These are phyloP conservation scores for Pharus latifolius DNA, from an alignment of 176 grass and related monocot genomes.

Conservation along the genomic window DNA sequence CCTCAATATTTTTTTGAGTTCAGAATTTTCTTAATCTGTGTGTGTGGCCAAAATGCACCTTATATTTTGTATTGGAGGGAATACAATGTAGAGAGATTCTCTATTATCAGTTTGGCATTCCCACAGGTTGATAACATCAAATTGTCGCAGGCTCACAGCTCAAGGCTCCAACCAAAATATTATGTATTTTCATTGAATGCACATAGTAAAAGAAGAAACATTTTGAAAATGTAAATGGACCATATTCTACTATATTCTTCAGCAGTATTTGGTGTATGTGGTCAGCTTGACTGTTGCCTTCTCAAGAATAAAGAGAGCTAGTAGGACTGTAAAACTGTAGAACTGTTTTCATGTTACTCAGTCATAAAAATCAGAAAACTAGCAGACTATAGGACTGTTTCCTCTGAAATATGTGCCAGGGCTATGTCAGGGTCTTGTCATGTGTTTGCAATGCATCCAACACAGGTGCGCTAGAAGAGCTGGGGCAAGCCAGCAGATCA, in stretches of 20 bases:
- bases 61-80: too few species aligned
- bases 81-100: neutral
- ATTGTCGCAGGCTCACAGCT: too few species aligned
- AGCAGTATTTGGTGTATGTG: neutral
- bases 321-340: too few species aligned
- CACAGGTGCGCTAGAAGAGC: too few species aligned
- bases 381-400: neutral
- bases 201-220: neutral
- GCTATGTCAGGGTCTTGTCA: neutral
- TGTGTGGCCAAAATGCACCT: too few species aligned
- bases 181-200: too few species aligned
- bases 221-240: too few species aligned
- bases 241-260: neutral
- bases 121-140: neutral
- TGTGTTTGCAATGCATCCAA: neutral
- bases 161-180: too few species aligned
- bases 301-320: neutral
- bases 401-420: neutral
- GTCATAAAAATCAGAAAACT: neutral
- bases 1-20: too few species aligned
- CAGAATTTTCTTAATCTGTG: too few species aligned
- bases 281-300: neutral
- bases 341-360: too few species aligned
- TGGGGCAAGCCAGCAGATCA: too few species aligned
- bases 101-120: neutral